A percentile compares a stretch with the other conserved stretches of the same genome.
phyloP scores from a whole-genome alignment of 306 rosid genomes.

The Fragaria nilgerrensis region DNA sequence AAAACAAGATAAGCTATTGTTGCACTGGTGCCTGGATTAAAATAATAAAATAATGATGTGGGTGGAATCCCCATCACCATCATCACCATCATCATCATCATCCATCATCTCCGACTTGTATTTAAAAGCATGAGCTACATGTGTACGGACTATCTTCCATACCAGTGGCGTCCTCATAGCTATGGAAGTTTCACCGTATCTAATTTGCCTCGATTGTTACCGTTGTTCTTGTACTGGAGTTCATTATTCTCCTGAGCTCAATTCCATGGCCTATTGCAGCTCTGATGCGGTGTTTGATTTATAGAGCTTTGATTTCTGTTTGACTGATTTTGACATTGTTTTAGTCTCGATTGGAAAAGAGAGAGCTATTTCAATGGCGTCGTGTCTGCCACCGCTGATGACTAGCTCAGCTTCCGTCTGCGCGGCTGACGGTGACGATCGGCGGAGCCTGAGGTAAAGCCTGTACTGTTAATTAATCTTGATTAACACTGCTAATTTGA shows the following conservation, averaged over 20 bases:
- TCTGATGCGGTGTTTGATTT: neutral
- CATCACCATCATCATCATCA: neutral
- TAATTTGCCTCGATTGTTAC: no score
- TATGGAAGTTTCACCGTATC: neutral
- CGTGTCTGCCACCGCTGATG: neutral
- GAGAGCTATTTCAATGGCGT: neutral
- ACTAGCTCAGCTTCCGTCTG: neutral
- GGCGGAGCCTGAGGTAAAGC: neutral
- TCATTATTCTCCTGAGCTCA: neutral
- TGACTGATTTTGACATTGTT: neutral
- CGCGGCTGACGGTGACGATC: neutral
- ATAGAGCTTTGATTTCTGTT: neutral
- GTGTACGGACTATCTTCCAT: neutral
- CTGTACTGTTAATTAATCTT: neutral
- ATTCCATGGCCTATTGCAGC: neutral
- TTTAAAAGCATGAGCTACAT: neutral
- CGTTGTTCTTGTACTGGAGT: neutral
- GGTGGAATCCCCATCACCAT: slow-evolving; percentile 3
- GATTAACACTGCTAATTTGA: neutral
- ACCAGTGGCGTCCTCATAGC: neutral
- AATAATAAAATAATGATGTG: neutral
- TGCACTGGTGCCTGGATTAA: neutral
- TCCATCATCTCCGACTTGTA: neutral
- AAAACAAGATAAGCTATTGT: neutral
- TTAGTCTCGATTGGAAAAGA: neutral